Evolutionary conservation across 495 filamentous ascomycete species (phyloP), one percentile per base, ranked within the genome.

Genomic region (Penicilliopsis zonata): DNA sequence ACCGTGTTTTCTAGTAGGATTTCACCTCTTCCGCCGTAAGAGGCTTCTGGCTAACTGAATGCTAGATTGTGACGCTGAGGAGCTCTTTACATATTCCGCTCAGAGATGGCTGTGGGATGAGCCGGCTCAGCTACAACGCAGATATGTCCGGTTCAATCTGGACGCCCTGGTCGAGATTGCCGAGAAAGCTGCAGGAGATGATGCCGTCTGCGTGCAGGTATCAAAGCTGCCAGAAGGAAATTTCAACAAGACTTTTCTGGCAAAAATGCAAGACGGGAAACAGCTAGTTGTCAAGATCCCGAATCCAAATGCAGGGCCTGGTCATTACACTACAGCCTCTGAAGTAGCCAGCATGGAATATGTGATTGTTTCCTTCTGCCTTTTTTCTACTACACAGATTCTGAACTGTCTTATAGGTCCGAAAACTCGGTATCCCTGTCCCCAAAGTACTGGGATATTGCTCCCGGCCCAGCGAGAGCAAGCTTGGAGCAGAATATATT

Each of bases 271-370:
- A 17, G 41, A 54, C 35, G 47, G 47, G 4, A 12, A 25, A n/a
- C 21, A 44, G 28, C 12, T 54, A 8, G 31, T 54, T 30, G 47
- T 41, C 10, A 43, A 47, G 26, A 21, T 51, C 14, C 50, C 50
- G 3, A 43, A 43, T 30, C 36, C 38, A 4, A 38, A 34, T 8
- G 42, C 45, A 2, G 37, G 38, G 18, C 51, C 51, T 4, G 36
- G 34, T 15, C 31, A 42, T 22, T 37, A 48, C 13, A 35, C 45
- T 9, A 44, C 44, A 1, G 49, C 52, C 9, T 56, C 50, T 35
- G 54, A 61, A 35, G 56, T 54, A 1, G 57, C 57, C 12, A 59
- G 53, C 13, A 42, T 55, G 41, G 36, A 44, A 16, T 59, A 36
- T 37, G 41, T 40, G 14, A n/a, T n/a, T n/a, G n/a, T n/a, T n/a